A percentile compares a stretch with the other conserved stretches of the same genome.
Evolutionary conservation across 768 basidiomycete species (phyloP).

Genomic region (Hygrocybe punicea): DNA sequence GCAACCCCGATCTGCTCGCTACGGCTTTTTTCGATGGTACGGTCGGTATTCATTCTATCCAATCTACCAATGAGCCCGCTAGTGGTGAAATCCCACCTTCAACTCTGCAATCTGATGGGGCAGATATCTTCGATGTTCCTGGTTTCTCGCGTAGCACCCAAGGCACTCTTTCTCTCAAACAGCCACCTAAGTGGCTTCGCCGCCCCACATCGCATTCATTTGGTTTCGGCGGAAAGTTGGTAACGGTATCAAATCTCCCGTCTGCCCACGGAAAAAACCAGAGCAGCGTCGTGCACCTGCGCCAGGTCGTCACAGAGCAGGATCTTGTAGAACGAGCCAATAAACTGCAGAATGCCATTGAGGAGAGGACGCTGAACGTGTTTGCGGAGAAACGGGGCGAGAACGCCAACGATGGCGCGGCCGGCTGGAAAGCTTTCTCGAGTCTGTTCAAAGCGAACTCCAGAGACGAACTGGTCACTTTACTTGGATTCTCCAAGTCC

Average conservation of each 20-base stretch:
- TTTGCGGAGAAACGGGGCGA: conserved; percentile 64
- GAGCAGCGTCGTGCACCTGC: conserved; percentile 75
- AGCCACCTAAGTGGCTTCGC: conserved; percentile 95
- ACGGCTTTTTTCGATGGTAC: conserved; percentile 95
- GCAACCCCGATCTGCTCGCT: conserved; percentile 83
- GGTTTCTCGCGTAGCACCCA: conserved; percentile 48
- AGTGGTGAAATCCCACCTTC: conserved; percentile 37
- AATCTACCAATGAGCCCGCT: conserved; percentile 68
- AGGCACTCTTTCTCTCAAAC: conserved; percentile 77
- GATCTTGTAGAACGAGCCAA: conserved; percentile 70
- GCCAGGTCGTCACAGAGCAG: conserved; percentile 73
- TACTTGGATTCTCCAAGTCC: conserved; percentile 89
- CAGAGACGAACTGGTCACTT: conserved; percentile 81
- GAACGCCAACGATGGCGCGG: conserved; percentile 37
- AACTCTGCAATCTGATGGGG: conserved; percentile 52
- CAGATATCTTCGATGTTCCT: conserved; percentile 75
- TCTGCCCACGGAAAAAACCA: conserved; percentile 74
- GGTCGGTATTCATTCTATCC: conserved; percentile 88
- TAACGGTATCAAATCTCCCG: conserved; percentile 75
- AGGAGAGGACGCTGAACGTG: conserved; percentile 51
- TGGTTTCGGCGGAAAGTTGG: conserved; percentile 88
- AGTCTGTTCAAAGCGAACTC: conserved; percentile 88
- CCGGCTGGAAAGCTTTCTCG: conserved; percentile 83
- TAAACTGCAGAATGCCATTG: conserved; percentile 60
- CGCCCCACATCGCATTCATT: conserved; percentile 79